Base-by-base conservation (phyloP, 2,329 filamentous ascomycete species). In the Acephala macrosclerotiorum region DNA sequence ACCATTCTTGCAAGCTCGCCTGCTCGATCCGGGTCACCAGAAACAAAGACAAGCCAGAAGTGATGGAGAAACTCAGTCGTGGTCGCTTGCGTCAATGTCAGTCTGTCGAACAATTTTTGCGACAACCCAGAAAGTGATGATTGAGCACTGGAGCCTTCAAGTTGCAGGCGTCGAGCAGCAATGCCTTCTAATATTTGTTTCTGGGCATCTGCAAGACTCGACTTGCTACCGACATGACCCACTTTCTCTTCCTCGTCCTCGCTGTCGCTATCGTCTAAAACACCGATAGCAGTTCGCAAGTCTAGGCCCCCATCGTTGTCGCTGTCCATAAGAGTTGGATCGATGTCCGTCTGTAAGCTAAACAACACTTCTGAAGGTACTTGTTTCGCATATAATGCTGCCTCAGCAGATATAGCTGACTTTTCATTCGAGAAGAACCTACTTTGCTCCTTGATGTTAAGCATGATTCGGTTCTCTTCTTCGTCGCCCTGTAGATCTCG, bases 11-110 rank as follows among this genome's bases (percentile, higher is more conserved):
- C 88, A 16, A 97, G 84, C 79, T 99, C 95, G 49, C 85, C 84
- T 0, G 93, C 92, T 38, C 93, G 89, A 66, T 93, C 90, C 0
- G 92, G 81, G 75, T 97, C 93, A 16, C 94, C 95, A 0, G 94
- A 97, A 29, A 97, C 84, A 75, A 97, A 99, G 0, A 94, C 89
- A 38, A 88, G 86, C 95, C 95, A 99, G 81, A 99, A 99, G 77
- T 98, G 96, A 73, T 95, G 92, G n/a, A 99, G 82, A 74, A 98
- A 99, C 75, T 99, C 96, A 42, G 92, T 91, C 0, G 93, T 96
- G 0, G 96, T 99, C 61, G 94, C 94, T 77, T 98, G 94, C 0
- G 95, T 97, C 63, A 91, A 83, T 14, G 82, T 84, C n/a, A 92
- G 75, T 20, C 85, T 85, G 70, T 91, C 88, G 70, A 88, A 89